Base-by-base conservation (phyloP, 164 flowering plant genomes). In the Kalanchoe fedtschenkoi region DNA sequence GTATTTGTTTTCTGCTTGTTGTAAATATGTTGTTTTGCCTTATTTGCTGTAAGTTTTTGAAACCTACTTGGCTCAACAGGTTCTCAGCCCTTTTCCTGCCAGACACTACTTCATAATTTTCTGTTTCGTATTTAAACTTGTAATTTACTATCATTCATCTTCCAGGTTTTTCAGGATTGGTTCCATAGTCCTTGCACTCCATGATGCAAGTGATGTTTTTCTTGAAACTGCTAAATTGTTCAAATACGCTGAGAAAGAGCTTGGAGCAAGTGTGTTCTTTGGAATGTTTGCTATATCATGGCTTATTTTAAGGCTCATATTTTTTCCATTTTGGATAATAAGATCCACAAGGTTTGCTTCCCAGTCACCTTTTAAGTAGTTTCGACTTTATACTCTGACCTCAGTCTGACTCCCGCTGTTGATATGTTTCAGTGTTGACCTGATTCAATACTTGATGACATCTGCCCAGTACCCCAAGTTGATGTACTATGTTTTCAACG, bases 191-290 rank as follows among this genome's bases (percentile, higher is more conserved):
- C 92, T 91, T 67, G 90, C 87, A 43, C 79, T 91, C 34, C 97
- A 91, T 76, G 97, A 91, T 72, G 81, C 80, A 58, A 87, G 95
- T 68, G 98, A 91, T 71, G 89, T 91, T 4, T 91, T 89, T 60
- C 33, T 91, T 71, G 98, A 91, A 84, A 82, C 88, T 58, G 98
- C 93, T 42, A 91, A 89, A 70, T 66, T 87, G 67, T 89, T 80
- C 63, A 91, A 89, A 68, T 91, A 91, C 66, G 80, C 91, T 55
- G 91, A 72, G 53, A 83, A 76, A 37, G 96, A 91, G 71, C 72
- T 85, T 56, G 87, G 77, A 46, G 98, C 98, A 41, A 91, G 96
- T 46, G 71, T 84, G 47, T 74, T 32, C 67, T 91, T 91, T 71
- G 96, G 91, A 19, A 63, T 79, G 29, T 89, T 91, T 68, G 91